phyloP scores from a whole-genome alignment of 345 rosid species.

The Excoecaria cochinchinensis region DNA sequence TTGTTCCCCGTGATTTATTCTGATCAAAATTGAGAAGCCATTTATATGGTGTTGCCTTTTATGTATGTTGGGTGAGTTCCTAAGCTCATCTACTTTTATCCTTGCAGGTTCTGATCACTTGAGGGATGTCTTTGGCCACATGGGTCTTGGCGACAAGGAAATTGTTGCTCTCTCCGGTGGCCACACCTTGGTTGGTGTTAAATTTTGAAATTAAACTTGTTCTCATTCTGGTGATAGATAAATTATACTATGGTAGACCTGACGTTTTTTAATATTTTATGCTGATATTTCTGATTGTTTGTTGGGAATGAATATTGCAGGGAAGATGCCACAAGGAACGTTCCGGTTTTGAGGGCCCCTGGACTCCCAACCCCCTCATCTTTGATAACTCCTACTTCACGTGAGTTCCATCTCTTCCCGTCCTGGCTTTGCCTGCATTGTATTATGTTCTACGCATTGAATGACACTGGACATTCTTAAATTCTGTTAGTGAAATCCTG shows the following conservation, averaged over 20 bases:
- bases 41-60: not conserved
- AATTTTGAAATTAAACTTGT: not conserved
- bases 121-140: conserved; percentile 69
- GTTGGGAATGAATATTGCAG: conserved; percentile 32
- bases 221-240: not conserved
- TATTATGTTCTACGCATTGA: not conserved
- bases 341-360: conserved; percentile 95
- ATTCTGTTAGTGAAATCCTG: conserved; percentile 66
- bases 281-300: not conserved
- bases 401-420: conserved; percentile 34
- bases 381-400: conserved; percentile 91
- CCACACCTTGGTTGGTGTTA: conserved; percentile 82
- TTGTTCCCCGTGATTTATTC: not conserved
- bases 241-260: not conserved
- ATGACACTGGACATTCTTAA: not conserved
- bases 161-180: conserved; percentile 94
- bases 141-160: conserved; percentile 91
- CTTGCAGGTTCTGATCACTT: conserved; percentile 70
- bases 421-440: not conserved
- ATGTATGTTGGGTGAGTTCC: not conserved
- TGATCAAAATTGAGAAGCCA: not conserved
- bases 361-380: conserved; percentile 85
- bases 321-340: conserved; percentile 96
- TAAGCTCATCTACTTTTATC: not conserved
- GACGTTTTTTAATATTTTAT: not conserved